Base-by-base conservation (phyloP, 2,329 filamentous ascomycete species). In the Cercospora beticola region DNA sequence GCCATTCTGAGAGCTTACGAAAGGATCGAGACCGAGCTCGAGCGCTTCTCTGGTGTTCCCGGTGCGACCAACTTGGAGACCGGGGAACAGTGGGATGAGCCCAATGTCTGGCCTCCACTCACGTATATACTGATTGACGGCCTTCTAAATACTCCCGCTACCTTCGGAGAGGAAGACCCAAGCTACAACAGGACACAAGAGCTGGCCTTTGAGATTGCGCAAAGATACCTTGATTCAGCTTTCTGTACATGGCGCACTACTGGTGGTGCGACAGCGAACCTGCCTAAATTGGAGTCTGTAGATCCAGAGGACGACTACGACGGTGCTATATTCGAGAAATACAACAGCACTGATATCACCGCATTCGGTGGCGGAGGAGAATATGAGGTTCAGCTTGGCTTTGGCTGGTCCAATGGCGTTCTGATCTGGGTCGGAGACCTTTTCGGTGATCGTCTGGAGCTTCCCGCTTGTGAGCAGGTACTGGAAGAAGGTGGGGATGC, bases 241-340 rank as follows among this genome's bases (percentile, higher is more conserved):
- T 91, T 90, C 76, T 91, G 89, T 81, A 90, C 89, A 0, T 91
- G 89, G 89, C 87, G 85, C 67, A 86, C 87, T 5, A 91, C 89
- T 0, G 89, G 89, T 23, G 89, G 89, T 3, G 83, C 85, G 2
- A 90, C 88, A 0, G 81, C 81, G 10, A 78, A 82, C 70, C 83
- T 81, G 52, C 85, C 85, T 31, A 85, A 82, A 76, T 81, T 89
- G 64, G 76, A 78, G 16, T 85, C 85, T 0, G 76, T 86, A 0
- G 74, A 78, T 0, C 75, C 85, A 1, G 74, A 78, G 0, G 66
- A 67, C 14, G 68, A 65, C 36, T 68, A 60, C 33, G 74, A 81
- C 1, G 89, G 89, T 23, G 87, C 86, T 76, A 90, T 91, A 82
- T 91, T 91, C 76, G 89, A 91, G 77, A 91, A 91, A 82, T 91